Base-by-base conservation (phyloP, 768 basidiomycete genomes). In the Lactarius sp. region DNA sequence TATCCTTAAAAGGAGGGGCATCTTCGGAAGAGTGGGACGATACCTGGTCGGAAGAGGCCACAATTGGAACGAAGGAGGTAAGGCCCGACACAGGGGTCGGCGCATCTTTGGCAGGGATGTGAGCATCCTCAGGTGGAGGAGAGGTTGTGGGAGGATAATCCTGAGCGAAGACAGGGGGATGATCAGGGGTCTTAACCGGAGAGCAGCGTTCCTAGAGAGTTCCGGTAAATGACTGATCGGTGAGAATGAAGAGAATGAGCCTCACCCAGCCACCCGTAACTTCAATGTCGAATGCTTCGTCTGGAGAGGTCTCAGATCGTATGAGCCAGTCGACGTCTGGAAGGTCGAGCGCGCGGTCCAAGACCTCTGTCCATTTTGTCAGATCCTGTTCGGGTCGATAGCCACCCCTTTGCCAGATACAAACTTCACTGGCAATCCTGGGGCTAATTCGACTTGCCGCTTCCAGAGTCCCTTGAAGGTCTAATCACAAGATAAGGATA, bases 201-300 rank as follows among this genome's bases (percentile, higher is more conserved):
- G 58, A 64, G n/a, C 62, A 64, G 8, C 62, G 62, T 47, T 64
- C 62, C 62, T 64, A 50, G 31, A 31, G 6, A 18, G 6, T 22
- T 27, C 18, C 10, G 22, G 27, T 64, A 20, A 64, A 42, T 31
- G 41, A 34, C 22, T 3, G 14, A 36, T 37, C 10, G 7, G 31
- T 31, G 13, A 34, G 36, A 36, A 31, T 9, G 27, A 46, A 27
- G 22, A 36, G 37, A 52, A 50, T 18, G 2, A 36, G 6, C 12
- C 9, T 60, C 60, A 65, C 64, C 64, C 64, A 65, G 27, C 59
- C 64, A 37, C 64, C 64, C 20, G 64, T 65, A 51, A 65, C 49
- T 37, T 65, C 64, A n/a, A 65, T 65, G 54, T 60, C 59, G 49
- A 65, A 52, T 16, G 64, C 64, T 33, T 65, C 64, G 5, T 65